Evolutionary conservation across 202 grass and related monocot species (phyloP).

Genomic region (Saccharum hybrid): DNA sequence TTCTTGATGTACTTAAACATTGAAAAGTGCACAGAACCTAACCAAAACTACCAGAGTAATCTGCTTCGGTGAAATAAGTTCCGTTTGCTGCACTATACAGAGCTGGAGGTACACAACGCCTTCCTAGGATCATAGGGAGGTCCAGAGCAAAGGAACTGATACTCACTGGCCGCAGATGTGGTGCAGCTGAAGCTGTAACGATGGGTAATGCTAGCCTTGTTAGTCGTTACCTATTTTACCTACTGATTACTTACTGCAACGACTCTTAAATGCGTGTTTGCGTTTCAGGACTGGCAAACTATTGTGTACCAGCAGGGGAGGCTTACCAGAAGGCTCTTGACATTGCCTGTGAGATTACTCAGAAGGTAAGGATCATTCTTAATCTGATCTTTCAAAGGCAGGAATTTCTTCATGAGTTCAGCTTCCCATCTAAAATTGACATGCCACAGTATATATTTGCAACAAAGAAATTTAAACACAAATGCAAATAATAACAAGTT

Average conservation of each 20-base stretch:
- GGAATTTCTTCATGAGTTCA: neutral
- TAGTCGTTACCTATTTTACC: neutral
- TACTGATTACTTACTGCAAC: neutral
- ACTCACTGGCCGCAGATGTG: constrained; percentile 68
- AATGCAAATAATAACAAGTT: neutral
- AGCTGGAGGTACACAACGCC: constrained; percentile 77
- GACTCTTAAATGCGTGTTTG: neutral
- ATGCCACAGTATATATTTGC: neutral
- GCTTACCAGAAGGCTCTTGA: constrained; percentile 70
- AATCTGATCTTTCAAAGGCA: neutral
- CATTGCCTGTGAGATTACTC: constrained; percentile 66
- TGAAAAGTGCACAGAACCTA: neutral
- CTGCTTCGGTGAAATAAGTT: neutral
- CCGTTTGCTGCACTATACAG: constrained; percentile 31
- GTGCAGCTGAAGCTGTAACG: constrained; percentile 64
- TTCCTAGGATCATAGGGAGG: constrained; percentile 74
- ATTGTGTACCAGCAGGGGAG: constrained; percentile 71
- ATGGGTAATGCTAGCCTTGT: constrained; percentile 49
- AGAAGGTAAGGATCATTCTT: constrained; percentile 55
- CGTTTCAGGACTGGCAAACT: constrained; percentile 58
- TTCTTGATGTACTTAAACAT: neutral
- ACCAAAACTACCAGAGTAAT: constrained; percentile 14
- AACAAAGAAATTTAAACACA: neutral
- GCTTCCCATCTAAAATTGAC: neutral
- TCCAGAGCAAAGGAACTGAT: constrained; percentile 79